These are phyloP conservation scores for Brassica nigra DNA, from an alignment of 345 rosid species.

Conservation along the genomic window DNA sequence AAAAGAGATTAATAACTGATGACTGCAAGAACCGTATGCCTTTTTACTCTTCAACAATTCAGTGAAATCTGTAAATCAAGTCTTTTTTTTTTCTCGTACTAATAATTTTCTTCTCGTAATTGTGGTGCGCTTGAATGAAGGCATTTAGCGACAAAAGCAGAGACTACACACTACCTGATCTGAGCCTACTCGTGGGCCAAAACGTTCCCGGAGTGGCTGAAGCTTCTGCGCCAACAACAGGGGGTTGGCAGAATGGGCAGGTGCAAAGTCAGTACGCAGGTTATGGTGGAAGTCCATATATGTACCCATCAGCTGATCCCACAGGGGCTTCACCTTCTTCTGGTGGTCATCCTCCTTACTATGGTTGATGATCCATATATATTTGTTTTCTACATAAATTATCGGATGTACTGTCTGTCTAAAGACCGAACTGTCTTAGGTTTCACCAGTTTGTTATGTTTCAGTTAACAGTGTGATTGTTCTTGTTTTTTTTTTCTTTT, in stretches of 20 bases:
- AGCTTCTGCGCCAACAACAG: slow-evolving; percentile 43
- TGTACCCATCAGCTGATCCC: slow-evolving; percentile 46
- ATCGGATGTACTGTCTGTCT: background rate
- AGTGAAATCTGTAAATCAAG: background rate
- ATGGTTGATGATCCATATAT: slow-evolving; percentile 27
- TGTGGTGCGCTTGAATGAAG: slow-evolving; percentile 17
- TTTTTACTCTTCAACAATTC: slow-evolving; percentile 41
- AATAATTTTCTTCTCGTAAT: background rate
- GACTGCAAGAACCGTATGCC: slow-evolving; percentile 46
- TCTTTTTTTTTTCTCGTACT: slow-evolving; percentile 1
- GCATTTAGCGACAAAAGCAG: slow-evolving; percentile 94
- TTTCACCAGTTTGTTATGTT: slow-evolving; percentile 20
- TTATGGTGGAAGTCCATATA: slow-evolving; percentile 39
- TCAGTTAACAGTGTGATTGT: slow-evolving; percentile 12
- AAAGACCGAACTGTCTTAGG: background rate
- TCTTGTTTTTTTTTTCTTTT: background rate
- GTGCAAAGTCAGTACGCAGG: slow-evolving; percentile 45
- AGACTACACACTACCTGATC: slow-evolving; percentile 82
- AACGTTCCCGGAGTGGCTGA: slow-evolving; percentile 51
- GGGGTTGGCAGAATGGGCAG: slow-evolving; percentile 65
- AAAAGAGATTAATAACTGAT: slow-evolving; percentile 43
- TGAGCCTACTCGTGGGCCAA: slow-evolving; percentile 51
- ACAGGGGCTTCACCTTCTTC: slow-evolving; percentile 37
- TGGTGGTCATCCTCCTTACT: slow-evolving; percentile 39
- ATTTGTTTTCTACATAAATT: background rate